Evolutionary conservation across 192 early-diverging fungal genomes (phyloP).

Genomic region (Rhizoclosmatium sp.): DNA sequence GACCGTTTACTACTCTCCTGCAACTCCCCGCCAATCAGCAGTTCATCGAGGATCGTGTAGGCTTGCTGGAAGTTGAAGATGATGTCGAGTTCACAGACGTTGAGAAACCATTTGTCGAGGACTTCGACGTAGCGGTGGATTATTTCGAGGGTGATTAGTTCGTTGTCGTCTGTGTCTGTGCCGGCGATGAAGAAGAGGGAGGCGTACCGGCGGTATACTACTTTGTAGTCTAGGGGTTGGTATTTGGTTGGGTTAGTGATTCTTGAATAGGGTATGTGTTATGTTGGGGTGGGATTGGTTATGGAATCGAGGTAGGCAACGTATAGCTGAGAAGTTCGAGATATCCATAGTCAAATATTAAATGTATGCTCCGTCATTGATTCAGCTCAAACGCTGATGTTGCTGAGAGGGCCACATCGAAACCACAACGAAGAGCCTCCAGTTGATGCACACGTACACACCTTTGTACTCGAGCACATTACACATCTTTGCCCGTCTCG

Average conservation of each 20-base stretch:
- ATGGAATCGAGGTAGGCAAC: background rate
- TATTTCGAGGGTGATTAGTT: conserved; percentile 91
- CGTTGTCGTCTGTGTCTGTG: conserved; percentile 92
- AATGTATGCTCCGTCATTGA: background rate
- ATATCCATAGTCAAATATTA: too few species aligned
- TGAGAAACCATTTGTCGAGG: conserved; percentile 96
- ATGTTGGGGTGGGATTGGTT: background rate
- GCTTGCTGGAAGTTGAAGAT: conserved; percentile 97
- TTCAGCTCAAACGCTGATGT: too few species aligned
- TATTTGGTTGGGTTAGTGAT: background rate
- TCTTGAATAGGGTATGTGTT: background rate
- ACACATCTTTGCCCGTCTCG: conserved; percentile 93
- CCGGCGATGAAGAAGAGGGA: conserved; percentile 96
- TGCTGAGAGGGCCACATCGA: conserved; percentile 1
- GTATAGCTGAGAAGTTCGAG: too few species aligned
- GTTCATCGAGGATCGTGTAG: conserved; percentile 71
- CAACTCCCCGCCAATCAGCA: conserved; percentile 83
- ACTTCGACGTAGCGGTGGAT: conserved; percentile 99
- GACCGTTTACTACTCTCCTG: conserved; percentile 89
- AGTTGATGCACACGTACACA: background rate
- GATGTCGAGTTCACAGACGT: conserved; percentile 95
- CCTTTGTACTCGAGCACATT: conserved; percentile 98
- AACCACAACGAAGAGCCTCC: background rate
- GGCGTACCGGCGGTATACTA: conserved; percentile 91
- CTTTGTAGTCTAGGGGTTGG: conserved; percentile 66